Conservation (phyloP, 768 basidiomycete species). For the Boletus bicolor region DNA sequence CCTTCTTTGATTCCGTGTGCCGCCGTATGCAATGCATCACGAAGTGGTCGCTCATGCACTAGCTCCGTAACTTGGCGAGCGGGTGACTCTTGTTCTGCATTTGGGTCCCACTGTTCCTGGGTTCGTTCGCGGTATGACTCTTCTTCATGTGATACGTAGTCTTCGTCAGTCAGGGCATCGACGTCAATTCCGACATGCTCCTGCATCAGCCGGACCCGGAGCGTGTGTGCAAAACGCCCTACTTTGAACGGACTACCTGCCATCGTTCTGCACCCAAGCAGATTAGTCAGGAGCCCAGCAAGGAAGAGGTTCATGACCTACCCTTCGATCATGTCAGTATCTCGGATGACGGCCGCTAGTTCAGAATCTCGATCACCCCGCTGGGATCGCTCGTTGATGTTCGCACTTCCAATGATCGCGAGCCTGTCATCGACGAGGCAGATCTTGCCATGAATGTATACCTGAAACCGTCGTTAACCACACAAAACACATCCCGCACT, state of each 20-base stretch:
- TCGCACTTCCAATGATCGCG: conserved; percentile 93
- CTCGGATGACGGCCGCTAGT: conserved; percentile 85
- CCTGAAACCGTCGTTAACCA: conserved; percentile 38
- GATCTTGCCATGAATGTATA: conserved; percentile 75
- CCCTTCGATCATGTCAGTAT: conserved; percentile 97
- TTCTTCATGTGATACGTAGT: conserved; percentile 55
- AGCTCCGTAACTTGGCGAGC: conserved; percentile 42
- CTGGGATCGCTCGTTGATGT: conserved; percentile 96
- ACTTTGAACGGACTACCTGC: conserved; percentile 93
- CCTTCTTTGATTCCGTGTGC: conserved; percentile 50
- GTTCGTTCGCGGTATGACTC: conserved; percentile 43
- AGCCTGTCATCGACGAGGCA: conserved; percentile 93
- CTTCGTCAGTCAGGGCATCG: conserved; percentile 78
- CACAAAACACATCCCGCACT: background rate
- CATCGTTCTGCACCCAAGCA: conserved; percentile 63
- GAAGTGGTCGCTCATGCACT: conserved; percentile 34
- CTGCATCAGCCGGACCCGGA: conserved; percentile 91
- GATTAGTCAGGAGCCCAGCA: background rate
- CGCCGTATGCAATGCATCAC: conserved; percentile 35
- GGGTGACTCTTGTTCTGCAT: conserved; percentile 57
- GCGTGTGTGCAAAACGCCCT: conserved; percentile 92
- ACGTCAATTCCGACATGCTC: conserved; percentile 97
- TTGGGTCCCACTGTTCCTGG: conserved; percentile 71
- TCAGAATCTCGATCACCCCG: conserved; percentile 97
- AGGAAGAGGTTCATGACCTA: conserved; percentile 32